phyloP scores from a whole-genome alignment of 768 basidiomycete genomes.

The Phylloporus scabripes region DNA sequence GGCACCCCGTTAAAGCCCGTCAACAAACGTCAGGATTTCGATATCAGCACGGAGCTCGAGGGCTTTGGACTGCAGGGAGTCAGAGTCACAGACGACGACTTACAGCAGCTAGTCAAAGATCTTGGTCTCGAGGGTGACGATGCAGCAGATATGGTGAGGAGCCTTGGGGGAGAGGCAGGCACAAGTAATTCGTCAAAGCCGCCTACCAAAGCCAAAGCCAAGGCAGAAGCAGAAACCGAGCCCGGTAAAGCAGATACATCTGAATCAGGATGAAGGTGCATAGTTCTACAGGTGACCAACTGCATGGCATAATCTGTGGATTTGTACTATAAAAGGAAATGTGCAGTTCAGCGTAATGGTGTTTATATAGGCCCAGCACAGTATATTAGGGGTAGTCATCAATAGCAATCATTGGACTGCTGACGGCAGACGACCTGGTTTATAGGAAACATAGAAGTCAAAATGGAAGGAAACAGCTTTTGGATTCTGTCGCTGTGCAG shows the following conservation, averaged over 20 bases:
- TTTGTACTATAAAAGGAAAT: neutral
- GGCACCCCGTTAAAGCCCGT: slow-evolving; percentile 48
- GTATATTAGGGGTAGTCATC: neutral
- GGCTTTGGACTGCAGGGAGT: slow-evolving; percentile 75
- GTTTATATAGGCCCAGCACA: too few species aligned
- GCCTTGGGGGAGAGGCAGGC: slow-evolving; percentile 37
- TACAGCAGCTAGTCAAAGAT: slow-evolving; percentile 63
- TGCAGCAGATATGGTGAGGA: slow-evolving; percentile 70
- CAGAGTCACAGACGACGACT: slow-evolving; percentile 69
- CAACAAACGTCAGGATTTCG: slow-evolving; percentile 56
- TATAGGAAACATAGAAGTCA: too few species aligned
- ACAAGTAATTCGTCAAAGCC: slow-evolving; percentile 10
- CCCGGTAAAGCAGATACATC: neutral
- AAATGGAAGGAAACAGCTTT: too few species aligned
- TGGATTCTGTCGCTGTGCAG: too few species aligned
- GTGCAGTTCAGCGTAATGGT: too few species aligned
- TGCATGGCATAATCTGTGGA: neutral
- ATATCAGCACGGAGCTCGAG: slow-evolving; percentile 61
- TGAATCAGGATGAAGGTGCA: neutral
- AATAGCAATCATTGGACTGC: neutral
- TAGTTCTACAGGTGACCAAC: neutral
- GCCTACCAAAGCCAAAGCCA: slow-evolving; percentile 6
- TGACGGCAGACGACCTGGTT: too few species aligned
- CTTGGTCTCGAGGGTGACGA: slow-evolving; percentile 73
- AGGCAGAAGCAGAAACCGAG: slow-evolving; percentile 4